Evolutionary conservation across 1,139 yeast species (phyloP).

Genomic region (Sugiyamaella neomexicana): DNA sequence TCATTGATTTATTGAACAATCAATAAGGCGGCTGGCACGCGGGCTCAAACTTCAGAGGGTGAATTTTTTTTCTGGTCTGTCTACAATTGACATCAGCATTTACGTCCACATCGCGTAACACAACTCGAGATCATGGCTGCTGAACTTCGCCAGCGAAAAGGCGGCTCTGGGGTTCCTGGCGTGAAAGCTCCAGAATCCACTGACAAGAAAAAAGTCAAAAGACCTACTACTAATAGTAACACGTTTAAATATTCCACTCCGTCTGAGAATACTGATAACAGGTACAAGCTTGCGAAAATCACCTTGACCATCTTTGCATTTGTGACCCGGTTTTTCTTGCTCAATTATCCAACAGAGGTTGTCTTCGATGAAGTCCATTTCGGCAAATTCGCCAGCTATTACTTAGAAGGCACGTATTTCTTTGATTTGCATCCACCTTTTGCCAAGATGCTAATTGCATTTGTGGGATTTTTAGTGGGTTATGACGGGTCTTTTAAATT

Average conservation of each 20-base stretch:
- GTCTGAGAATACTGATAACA: not conserved
- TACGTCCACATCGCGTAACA: not conserved
- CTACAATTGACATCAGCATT: not conserved
- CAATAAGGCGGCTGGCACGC: constrained; percentile 5
- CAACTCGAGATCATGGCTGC: not conserved
- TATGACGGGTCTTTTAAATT: constrained; percentile 90
- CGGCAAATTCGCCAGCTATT: constrained; percentile 67
- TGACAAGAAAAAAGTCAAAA: constrained; percentile 9
- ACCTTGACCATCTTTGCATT: constrained; percentile 66
- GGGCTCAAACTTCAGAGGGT: not conserved
- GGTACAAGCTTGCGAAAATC: constrained; percentile 22
- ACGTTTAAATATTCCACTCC: not conserved
- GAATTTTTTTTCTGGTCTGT: no score
- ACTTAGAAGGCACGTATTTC: constrained; percentile 67
- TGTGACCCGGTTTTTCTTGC: constrained; percentile 65
- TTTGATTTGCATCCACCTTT: constrained; percentile 98
- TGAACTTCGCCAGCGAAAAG: constrained; percentile 15
- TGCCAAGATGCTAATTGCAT: constrained; percentile 89
- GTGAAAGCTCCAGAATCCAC: not conserved
- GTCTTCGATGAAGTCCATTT: constrained; percentile 89
- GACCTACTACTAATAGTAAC: not conserved
- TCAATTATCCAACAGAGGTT: constrained; percentile 77
- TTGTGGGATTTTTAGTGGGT: constrained; percentile 84
- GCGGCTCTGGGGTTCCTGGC: not conserved
- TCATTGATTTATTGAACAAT: not conserved